Evolutionary conservation across 768 basidiomycete genomes (phyloP), one percentile per base, ranked within the genome.

Genomic region (Pulveroboletus ravenelii): DNA sequence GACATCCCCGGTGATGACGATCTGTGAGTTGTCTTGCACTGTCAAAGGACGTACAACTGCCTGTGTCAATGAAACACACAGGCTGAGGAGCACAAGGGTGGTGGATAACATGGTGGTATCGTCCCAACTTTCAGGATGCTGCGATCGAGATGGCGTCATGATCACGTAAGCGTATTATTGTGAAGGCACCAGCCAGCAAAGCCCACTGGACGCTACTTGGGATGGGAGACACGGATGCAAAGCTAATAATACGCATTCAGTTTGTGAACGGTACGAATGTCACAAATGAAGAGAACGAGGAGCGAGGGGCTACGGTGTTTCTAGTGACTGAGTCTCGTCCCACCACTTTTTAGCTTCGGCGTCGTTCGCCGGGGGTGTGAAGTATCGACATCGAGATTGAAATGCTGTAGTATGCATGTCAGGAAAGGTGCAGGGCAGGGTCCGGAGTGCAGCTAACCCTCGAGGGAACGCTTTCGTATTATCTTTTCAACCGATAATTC

Each of bases 311-410:
- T 68, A 70, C 32, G 45, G 54, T 60, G 61, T 53, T 66, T 70
- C 66, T 52, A 55, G 66, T 62, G 62, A 62, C 51, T 57, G 63
- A 25, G 68, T 73, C 48, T 65, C 58, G 34, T 81, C 73, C 83
- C 81, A 85, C 70, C 79, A 73, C 61, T 72, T 71, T 36, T 74
- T 75, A 6, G 77, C 75, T 53, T 87, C 84, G 35, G 57, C 68
- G 60, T 87, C 84, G 14, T 77, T 72, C 49, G 64, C 57, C 30
- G 88, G 84, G 7, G 87, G 87, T 44, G 75, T 71, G 66, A 90
- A 93, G 65, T 85, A 90, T 62, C 78, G 80, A 71, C 89, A 93
- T 44, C 88, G 84, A 40, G 85, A 78, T 51, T 76, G 77, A 65
- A 93, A 92, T 30, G 86, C 89, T 93, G 65, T 61, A 39, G 9